Evolutionary conservation across 805 yeast genomes (phyloP), one percentile per base, ranked within the genome.

Genomic region (Henningerozyma blattae): DNA sequence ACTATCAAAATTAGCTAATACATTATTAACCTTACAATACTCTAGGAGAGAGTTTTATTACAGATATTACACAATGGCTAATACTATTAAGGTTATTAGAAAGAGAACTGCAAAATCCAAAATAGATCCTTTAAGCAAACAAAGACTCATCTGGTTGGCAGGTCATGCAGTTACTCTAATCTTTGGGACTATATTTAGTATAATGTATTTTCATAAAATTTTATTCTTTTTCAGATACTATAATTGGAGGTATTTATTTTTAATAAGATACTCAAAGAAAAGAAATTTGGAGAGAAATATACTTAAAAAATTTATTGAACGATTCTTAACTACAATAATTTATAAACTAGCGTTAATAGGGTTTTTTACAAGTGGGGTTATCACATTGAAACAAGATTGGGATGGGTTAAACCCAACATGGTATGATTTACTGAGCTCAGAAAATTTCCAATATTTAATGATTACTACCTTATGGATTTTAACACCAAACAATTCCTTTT

Each of bases 381-480:
- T 75, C 28, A 67, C 83, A 1, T 60, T 73, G 34, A 46, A 67
- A 22, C 77, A 77, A 31, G 73, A 72, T 42, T 77, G 75, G 59
- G 76, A 76, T 17, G 61, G 72, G 15, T 59, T 64, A 19, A 63
- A 68, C 34, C 93, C 94, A 5, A 65, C 76, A 4, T 66, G 74
- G 49, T 68, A 69, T 36, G 72, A 76, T 4, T 60, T 86, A 50
- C 49, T 83, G 35, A 75, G 86, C 8, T 72, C 84, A 17, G 84
- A 74, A 44, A 81, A 82, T 52, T 80, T 80, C 63, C 95, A 84
- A 56, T 72, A 70, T 48, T 58, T 75, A 35, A 40, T 70, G 3
- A 55, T 80, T 35, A 70, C 76, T 1, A 18, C 52, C 3, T 57
- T 73, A 15, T 81, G 89, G 89, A 48, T 72, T 31, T 54, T 77